A percentile compares a stretch with the other conserved stretches of the same genome.
phyloP scores from a whole-genome alignment of 2,329 filamentous ascomycete species.

The Xylariaceae sp. region DNA sequence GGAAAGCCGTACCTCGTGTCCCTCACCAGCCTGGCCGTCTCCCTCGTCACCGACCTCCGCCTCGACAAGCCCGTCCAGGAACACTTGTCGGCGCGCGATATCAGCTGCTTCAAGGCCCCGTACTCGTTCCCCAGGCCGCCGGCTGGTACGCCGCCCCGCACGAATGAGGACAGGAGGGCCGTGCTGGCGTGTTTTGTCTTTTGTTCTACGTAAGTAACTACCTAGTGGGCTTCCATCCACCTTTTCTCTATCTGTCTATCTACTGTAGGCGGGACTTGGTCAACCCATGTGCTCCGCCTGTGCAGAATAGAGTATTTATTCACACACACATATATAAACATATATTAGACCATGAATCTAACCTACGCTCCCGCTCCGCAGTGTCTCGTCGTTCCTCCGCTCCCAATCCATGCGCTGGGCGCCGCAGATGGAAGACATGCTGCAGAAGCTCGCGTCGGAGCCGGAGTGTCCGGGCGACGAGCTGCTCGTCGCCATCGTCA shows the following conservation, averaged over 20 bases:
- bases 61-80: slow-evolving; percentile 40
- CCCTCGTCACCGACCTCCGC: slow-evolving; percentile 50
- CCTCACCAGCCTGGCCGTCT: slow-evolving; percentile 46
- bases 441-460: slow-evolving; percentile 48
- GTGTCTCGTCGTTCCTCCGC: slow-evolving; percentile 31
- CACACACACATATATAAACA: no score
- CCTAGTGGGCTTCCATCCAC: not conserved
- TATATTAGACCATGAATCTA: no score
- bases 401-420: slow-evolving; percentile 55
- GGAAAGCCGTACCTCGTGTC: slow-evolving; percentile 50
- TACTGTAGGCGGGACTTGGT: no score
- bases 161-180: slow-evolving; percentile 38
- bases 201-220: slow-evolving; percentile 30
- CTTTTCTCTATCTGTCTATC: not conserved
- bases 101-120: slow-evolving; percentile 29
- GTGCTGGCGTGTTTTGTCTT: slow-evolving; percentile 34
- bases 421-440: slow-evolving; percentile 59
- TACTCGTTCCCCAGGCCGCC: slow-evolving; percentile 17
- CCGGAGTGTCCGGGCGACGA: slow-evolving; percentile 54
- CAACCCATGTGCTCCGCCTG: no score
- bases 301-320: no score
- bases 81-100: slow-evolving; percentile 21
- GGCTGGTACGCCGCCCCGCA: slow-evolving; percentile 21
- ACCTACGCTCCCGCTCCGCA: slow-evolving; percentile 2
- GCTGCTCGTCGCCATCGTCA: slow-evolving; percentile 44